Evolutionary conservation across 805 yeast genomes (phyloP).

Genomic region (Candida parachauliodes): DNA sequence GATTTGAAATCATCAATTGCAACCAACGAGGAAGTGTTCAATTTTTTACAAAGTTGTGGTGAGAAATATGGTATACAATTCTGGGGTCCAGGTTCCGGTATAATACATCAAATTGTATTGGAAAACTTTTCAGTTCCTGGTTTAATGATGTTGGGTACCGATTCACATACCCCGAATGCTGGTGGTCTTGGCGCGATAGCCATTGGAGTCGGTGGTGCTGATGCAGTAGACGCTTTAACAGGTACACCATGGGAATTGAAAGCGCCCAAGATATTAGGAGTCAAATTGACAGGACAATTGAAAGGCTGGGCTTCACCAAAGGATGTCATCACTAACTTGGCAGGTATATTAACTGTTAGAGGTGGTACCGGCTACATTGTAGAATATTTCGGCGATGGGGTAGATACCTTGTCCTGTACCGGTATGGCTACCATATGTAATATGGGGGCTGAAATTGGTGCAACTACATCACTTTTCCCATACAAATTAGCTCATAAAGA

Average conservation of each 20-base stretch:
- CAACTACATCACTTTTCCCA: conserved; percentile 97
- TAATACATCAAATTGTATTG: conserved; percentile 94
- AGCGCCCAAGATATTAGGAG: conserved; percentile 95
- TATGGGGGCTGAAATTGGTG: conserved; percentile 99
- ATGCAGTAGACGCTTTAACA: conserved; percentile 96
- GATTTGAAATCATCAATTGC: conserved; percentile 81
- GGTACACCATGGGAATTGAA: conserved; percentile 98
- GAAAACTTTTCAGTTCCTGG: conserved; percentile 98
- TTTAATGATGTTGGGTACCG: conserved; percentile 95
- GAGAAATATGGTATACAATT: conserved; percentile 94
- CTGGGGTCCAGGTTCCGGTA: conserved; percentile 99
- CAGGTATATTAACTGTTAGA: conserved; percentile 89
- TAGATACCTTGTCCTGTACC: conserved; percentile 81
- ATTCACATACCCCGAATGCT: conserved; percentile 98
- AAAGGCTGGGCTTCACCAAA: conserved; percentile 96
- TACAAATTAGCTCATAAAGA: conserved; percentile 76
- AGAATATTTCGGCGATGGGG: conserved; percentile 97
- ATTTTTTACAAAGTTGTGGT: conserved; percentile 89
- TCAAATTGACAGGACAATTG: conserved; percentile 83
- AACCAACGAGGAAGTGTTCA: conserved; percentile 92
- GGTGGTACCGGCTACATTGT: conserved; percentile 98
- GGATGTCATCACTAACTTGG: conserved; percentile 89
- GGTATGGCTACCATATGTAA: conserved; percentile 99
- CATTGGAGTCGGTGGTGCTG: conserved; percentile 99
- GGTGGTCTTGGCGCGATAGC: conserved; percentile 99